A percentile compares a stretch with the other conserved stretches of the same genome.
phyloP scores from a whole-genome alignment of 306 rosid genomes.

The Vicia sativa region DNA sequence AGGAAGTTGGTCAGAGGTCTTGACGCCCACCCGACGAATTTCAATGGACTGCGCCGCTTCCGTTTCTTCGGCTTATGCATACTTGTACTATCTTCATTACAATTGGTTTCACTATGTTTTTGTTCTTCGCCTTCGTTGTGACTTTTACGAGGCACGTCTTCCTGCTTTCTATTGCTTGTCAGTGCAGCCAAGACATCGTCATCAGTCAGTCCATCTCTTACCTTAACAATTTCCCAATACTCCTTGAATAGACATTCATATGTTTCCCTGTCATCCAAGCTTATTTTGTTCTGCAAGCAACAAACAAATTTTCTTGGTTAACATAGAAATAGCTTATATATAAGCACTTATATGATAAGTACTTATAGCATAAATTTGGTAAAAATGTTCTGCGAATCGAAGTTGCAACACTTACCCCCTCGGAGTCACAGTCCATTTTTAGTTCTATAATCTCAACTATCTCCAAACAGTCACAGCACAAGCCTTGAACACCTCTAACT shows the following conservation, averaged over 20 bases:
- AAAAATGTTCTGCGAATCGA: no score
- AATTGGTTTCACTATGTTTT: slow-evolving; percentile 19
- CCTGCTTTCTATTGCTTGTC: slow-evolving; percentile 31
- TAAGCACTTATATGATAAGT: no score
- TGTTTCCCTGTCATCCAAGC: slow-evolving; percentile 57
- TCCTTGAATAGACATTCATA: slow-evolving; percentile 74
- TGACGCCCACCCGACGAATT: slow-evolving; percentile 63
- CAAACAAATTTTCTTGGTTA: neutral
- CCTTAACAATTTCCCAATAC: slow-evolving; percentile 72
- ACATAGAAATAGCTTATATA: no score
- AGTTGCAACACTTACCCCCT: slow-evolving; percentile 52
- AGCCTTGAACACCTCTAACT: slow-evolving; percentile 48
- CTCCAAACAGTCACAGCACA: slow-evolving; percentile 61
- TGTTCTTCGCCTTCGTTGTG: slow-evolving; percentile 32
- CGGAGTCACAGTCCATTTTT: slow-evolving; percentile 49
- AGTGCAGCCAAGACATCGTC: slow-evolving; percentile 40
- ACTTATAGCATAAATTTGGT: no score
- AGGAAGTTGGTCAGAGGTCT: slow-evolving; percentile 68
- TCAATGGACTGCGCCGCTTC: slow-evolving; percentile 36
- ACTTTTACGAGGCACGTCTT: slow-evolving; percentile 1
- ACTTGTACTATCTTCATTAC: slow-evolving; percentile 24
- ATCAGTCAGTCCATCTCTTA: slow-evolving; percentile 53
- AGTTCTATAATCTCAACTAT: slow-evolving; percentile 57
- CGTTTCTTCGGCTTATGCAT: slow-evolving; percentile 29
- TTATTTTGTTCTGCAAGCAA: slow-evolving; percentile 55